Base-by-base conservation (phyloP, 2,329 filamentous ascomycete genomes). In the Apiospora malaysiana region DNA sequence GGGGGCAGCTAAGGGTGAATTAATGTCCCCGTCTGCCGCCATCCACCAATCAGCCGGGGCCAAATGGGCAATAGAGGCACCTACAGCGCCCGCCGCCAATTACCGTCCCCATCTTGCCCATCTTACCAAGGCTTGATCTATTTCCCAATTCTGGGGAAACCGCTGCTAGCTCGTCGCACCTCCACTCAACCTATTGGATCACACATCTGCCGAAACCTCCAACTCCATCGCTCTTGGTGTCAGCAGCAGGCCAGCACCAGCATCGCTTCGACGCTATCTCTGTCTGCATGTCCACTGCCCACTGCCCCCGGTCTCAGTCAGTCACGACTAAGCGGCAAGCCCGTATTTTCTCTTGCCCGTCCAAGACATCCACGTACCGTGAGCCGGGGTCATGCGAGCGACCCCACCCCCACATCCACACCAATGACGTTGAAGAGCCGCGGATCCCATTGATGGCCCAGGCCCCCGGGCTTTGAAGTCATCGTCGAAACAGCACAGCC, bases 121-220 rank as follows among this genome's bases (percentile, higher is more conserved):
- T 63, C 32, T 6, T 63, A 63, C 56, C 32, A 63, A 63, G 56
- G 18, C 56, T 4, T 40, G 32, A 12, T 14, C 21, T 63, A 40
- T 23, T 14, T 40, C 32, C 56, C 32, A 63, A 40, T 63, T 63
- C 56, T 63, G 56, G 56, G 56, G 56, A 63, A 63, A 63, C 56
- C 56, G 32, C 21, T 63, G 56, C 56, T 63, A 63, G 56, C 14
- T n/a, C 56, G 32, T 12, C 32, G 27, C 56, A 9, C 56, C 18
- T 40, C 27, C 32, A 40, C 56, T 40, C 56, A 63, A 14, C 56
- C 56, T 63, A 63, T 63, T 63, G 56, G 56, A 40, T 63, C 27
- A 63, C 56, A 40, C 56, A 63, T 63, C 56, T 63, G 56, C 56
- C 56, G 56, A 63, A 63, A 63, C 56, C 56, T 40, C 56, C 51